Percentiles rank a stretch among this genome's conserved stretches.
Conservation (phyloP, 1,139 yeast genomes). For the Taphrina confusa region DNA sequence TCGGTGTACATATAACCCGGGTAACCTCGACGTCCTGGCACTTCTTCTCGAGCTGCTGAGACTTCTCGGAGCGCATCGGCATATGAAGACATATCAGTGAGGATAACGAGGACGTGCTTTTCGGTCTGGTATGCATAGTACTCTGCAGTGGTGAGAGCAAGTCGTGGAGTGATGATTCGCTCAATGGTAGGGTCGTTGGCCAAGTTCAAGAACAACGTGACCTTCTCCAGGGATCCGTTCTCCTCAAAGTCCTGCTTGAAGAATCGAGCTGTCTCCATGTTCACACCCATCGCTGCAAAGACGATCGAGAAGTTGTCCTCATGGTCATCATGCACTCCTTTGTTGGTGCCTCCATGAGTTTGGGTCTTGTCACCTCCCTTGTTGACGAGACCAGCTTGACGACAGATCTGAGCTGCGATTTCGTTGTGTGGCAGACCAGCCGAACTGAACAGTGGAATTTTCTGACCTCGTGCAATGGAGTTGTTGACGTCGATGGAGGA, state of each 20-base stretch:
- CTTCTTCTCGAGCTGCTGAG: constrained; percentile 99
- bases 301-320: constrained; percentile 99
- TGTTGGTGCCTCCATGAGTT: constrained; percentile 71
- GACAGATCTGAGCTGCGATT: constrained; percentile 99
- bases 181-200: constrained; percentile 99
- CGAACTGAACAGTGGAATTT: constrained; percentile 97
- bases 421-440: constrained; percentile 99
- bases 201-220: constrained; percentile 90
- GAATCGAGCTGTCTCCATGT: constrained; percentile 85
- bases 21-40: constrained; percentile 99
- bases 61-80: constrained; percentile 99
- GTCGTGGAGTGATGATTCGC: constrained; percentile 97
- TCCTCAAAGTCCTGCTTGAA: constrained; percentile 99
- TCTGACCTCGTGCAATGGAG: constrained; percentile 99
- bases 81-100: constrained; percentile 98
- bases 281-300: constrained; percentile 98
- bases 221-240: constrained; percentile 96
- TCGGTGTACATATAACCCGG: constrained; percentile 99
- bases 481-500: constrained; percentile 99
- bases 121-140: constrained; percentile 98
- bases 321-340: constrained; percentile 99
- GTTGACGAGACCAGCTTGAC: constrained; percentile 94
- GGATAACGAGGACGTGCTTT: constrained; percentile 95
- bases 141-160: constrained; percentile 99
- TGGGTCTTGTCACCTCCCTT: constrained; percentile 29